Conservation (phyloP, 345 rosid species). For the Psidium friedrichsthalianum region DNA sequence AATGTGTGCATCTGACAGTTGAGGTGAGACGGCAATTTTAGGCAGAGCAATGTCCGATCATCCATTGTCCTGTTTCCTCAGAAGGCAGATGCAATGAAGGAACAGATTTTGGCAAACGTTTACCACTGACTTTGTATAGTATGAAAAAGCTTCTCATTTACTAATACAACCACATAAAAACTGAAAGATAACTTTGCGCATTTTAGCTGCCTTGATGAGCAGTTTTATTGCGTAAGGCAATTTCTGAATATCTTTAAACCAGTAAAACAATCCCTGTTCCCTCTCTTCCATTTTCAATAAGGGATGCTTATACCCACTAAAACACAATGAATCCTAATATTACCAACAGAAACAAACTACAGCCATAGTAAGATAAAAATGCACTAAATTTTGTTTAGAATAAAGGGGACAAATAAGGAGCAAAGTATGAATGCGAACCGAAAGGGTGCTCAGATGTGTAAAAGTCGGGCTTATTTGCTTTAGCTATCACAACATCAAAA, state of each 20-base stretch:
- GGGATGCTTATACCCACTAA: neutral
- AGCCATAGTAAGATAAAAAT: neutral
- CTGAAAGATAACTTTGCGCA: neutral
- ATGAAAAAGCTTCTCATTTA: neutral
- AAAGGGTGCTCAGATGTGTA: constrained; percentile 86
- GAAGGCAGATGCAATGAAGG: neutral
- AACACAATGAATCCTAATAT: neutral
- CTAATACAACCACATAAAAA: neutral
- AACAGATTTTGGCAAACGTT: neutral
- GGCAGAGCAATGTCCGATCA: neutral
- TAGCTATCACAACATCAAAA: constrained; percentile 92
- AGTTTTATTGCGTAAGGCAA: neutral
- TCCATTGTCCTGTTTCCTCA: neutral
- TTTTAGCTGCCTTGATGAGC: neutral
- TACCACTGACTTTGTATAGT: neutral
- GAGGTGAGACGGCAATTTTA: neutral
- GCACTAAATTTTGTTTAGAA: neutral
- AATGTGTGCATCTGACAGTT: neutral
- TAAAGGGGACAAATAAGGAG: neutral
- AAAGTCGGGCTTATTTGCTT: constrained; percentile 92
- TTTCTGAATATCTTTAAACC: neutral
- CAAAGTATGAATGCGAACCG: constrained; percentile 40
- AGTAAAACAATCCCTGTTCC: neutral
- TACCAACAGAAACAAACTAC: neutral
- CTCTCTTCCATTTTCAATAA: neutral